phyloP scores from a whole-genome alignment of 192 early-diverging fungal genomes.

The Entomortierella beljakovae region DNA sequence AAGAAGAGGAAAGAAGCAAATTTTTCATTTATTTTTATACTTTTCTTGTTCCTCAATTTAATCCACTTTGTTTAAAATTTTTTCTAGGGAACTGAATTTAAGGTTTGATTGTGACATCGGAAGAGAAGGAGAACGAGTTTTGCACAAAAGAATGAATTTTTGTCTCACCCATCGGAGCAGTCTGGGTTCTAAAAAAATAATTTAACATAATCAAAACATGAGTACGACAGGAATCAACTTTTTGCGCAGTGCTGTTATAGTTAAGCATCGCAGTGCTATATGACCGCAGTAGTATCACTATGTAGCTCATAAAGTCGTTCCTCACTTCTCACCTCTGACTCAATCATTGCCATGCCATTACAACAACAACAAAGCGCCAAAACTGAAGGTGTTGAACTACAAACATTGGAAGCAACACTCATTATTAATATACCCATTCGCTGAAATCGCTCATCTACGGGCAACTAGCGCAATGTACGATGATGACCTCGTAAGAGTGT shows the following conservation, averaged over 20 bases:
- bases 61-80: not conserved
- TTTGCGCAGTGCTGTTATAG: not conserved
- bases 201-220: not conserved
- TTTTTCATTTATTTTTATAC: not conserved
- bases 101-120: not conserved
- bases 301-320: not conserved
- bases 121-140: not conserved
- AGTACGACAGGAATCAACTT: not conserved
- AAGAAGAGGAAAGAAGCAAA: not conserved
- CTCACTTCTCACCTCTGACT: too few species aligned
- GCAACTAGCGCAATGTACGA: too few species aligned
- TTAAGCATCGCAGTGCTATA: not conserved
- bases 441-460: too few species aligned
- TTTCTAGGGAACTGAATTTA: slow-evolving; percentile 1
- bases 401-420: too few species aligned
- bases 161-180: not conserved
- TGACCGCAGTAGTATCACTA: not conserved
- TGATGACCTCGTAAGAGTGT: too few species aligned
- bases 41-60: not conserved
- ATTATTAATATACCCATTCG: too few species aligned
- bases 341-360: too few species aligned
- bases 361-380: too few species aligned
- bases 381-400: too few species aligned
- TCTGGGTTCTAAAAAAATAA: not conserved
- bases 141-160: not conserved